Evolutionary conservation across 306 rosid species (phyloP), one percentile per base, ranked within the genome.

Genomic region (Crotalaria pallida): DNA sequence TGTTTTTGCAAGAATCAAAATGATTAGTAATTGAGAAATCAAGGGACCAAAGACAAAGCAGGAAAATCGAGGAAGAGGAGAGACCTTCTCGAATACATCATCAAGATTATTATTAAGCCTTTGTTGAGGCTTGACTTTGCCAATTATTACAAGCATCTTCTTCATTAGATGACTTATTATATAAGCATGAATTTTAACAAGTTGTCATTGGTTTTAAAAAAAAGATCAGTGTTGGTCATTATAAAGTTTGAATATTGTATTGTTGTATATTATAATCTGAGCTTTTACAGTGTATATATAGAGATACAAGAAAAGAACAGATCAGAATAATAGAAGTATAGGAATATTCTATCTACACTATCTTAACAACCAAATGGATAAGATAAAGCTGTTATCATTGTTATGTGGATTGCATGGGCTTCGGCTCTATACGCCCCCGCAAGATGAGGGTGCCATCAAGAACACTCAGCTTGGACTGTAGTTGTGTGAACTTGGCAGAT

Each of bases 91-190:
- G 27, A 94, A 94, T 82, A 84, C 97, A 40, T 79, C 92, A 1
- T 41, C 95, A 59, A 94, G 80, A 70, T 91, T 94, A 69, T 91
- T 91, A 18, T 57, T 56, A 23, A 94, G 92, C 49, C 71, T 88
- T 73, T 91, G 96, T 53, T 91, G 99, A 58, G 96, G 65, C 83
- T 94, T 94, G 9, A 96, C 88, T 81, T 94, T 94, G 68, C 97
- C 99, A 69, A 94, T 87, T 69, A 94, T 81, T 12, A 92, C 70
- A 67, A 97, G 99, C 97, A 94, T 94, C 79, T 91, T 96, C 81
- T 86, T 91, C 81, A 75, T 87, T 2, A 94, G 94, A 73, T 94
- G 99, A 44, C 96, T 86, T 36, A 94, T 83, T 10, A 94, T 94
- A 72, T 89, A 82, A 33, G 99, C 97, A 65, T 94, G 99, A 41